Evolutionary conservation across 2,329 filamentous ascomycete species (phyloP).

Genomic region (Aspergillus quadricinctus): DNA sequence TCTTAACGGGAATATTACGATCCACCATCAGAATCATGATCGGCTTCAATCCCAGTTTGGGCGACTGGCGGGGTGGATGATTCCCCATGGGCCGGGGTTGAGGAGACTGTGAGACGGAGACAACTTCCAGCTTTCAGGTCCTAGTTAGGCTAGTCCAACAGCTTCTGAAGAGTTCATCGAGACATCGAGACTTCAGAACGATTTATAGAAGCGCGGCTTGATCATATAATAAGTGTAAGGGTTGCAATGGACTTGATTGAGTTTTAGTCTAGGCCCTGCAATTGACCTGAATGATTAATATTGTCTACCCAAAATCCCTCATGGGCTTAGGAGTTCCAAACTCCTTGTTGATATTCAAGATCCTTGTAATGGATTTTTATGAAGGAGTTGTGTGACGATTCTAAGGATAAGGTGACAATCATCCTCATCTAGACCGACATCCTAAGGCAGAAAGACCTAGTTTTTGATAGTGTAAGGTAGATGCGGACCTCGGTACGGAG

Average conservation of each 20-base stretch:
- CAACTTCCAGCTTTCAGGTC: neutral
- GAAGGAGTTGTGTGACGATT: neutral
- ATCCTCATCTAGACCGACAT: neutral
- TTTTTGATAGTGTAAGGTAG: no score
- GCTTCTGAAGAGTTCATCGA: neutral
- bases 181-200: no score
- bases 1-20: neutral
- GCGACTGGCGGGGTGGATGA: neutral
- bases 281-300: neutral
- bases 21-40: neutral
- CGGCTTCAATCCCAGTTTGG: neutral
- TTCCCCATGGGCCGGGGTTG: neutral
- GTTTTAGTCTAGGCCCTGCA: neutral
- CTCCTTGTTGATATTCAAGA: neutral
- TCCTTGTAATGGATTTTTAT: neutral
- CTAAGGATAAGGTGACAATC: neutral
- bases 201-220: neutral
- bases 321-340: neutral
- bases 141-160: neutral
- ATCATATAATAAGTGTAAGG: neutral
- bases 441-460: neutral
- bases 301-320: neutral
- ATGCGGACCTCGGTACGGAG: neutral
- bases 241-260: neutral
- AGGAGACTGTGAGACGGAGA: neutral